Conservation (phyloP, 352 stramenopile species). For the Globisporangium echinulatum region DNA sequence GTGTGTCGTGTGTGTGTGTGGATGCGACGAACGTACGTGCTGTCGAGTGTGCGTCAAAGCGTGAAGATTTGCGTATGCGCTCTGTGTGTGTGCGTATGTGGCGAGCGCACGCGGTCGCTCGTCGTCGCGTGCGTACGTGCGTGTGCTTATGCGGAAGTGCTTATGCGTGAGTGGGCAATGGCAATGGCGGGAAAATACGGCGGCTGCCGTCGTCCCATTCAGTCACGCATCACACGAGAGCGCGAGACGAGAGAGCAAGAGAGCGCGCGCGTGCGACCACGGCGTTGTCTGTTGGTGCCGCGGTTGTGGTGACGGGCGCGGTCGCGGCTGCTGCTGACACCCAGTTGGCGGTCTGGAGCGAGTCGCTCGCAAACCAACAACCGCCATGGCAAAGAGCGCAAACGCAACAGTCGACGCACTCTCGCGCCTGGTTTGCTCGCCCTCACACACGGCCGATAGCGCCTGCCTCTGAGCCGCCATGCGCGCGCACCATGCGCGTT, state of each 20-base stretch:
- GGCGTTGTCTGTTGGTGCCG: neutral
- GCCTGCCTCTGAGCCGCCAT: neutral
- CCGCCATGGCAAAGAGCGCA: constrained; percentile 1
- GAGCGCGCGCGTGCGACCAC: neutral
- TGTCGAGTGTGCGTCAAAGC: neutral
- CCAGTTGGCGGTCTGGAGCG: no score
- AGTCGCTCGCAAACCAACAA: neutral
- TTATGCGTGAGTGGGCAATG: no score
- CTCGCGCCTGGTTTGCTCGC: neutral
- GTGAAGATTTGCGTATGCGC: neutral
- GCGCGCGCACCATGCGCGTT: no score
- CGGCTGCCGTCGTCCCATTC: neutral
- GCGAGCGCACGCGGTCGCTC: neutral
- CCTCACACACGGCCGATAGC: neutral
- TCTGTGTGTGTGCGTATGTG: neutral
- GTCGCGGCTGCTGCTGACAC: no score
- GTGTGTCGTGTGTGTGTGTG: neutral
- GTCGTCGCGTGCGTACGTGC: no score
- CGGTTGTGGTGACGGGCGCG: neutral
- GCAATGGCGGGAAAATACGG: constrained; percentile 8
- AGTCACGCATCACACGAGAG: neutral
- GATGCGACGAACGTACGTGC: neutral
- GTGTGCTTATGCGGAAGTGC: no score
- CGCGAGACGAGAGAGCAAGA: neutral
- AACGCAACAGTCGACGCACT: neutral